These are phyloP conservation scores for Suhomyces choctaworum DNA, from an alignment of 1,139 yeast genomes.

Conservation along the genomic window DNA sequence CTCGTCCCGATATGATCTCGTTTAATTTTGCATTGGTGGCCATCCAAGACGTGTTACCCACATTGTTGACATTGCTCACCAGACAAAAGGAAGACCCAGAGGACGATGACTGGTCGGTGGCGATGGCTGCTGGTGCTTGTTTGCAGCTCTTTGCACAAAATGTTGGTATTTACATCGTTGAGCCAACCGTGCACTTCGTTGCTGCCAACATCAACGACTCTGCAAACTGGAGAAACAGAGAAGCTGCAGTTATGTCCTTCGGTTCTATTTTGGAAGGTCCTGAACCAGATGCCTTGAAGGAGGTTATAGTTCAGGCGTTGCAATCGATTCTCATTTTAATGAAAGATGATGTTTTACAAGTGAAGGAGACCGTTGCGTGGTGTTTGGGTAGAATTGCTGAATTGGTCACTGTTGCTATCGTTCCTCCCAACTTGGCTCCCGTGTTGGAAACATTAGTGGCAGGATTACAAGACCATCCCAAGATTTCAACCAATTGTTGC, in stretches of 20 bases:
- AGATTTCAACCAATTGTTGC: conserved; percentile 92
- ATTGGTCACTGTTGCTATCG: conserved; percentile 75
- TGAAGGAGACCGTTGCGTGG: conserved; percentile 97
- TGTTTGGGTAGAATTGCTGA: conserved; percentile 96
- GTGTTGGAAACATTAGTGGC: conserved; percentile 69
- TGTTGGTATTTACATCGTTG: conserved; percentile 82
- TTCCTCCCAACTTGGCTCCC: conserved; percentile 62
- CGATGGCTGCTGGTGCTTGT: conserved; percentile 99
- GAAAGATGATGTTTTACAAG: conserved; percentile 74
- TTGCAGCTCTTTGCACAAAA: conserved; percentile 90
- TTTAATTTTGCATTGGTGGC: conserved; percentile 86
- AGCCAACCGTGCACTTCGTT: conserved; percentile 81
- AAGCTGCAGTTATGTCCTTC: conserved; percentile 98
- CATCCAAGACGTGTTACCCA: conserved; percentile 81
- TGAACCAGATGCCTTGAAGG: conserved; percentile 66
- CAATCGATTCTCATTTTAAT: conserved; percentile 74
- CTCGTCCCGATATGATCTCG: conserved; percentile 39
- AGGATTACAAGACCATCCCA: conserved; percentile 88
- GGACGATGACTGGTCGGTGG: conserved; percentile 96
- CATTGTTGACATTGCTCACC: conserved; percentile 73
- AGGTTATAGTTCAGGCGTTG: conserved; percentile 76
- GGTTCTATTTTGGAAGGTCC: conserved; percentile 98
- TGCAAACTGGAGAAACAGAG: conserved; percentile 77
- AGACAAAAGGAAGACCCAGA: conserved; percentile 89
- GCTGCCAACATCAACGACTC: conserved; percentile 62